phyloP scores from a whole-genome alignment of 2,329 filamentous ascomycete genomes.

The Aspergillus calidoustus region DNA sequence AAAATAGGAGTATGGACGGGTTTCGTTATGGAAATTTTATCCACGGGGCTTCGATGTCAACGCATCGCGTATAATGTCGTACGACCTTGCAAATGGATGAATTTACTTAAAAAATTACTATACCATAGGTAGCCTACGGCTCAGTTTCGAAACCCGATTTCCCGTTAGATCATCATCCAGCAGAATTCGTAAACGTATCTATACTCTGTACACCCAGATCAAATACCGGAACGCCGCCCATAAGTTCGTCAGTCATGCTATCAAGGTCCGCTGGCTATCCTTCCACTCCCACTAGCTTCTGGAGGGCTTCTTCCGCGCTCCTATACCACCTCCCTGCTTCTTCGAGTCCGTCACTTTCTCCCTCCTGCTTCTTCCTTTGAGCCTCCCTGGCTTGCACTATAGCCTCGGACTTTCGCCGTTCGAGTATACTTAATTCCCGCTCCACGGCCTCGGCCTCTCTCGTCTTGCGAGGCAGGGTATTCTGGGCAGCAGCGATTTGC shows the following conservation, averaged over 20 bases:
- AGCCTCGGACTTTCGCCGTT: conserved; percentile 50
- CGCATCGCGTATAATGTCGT: conserved; percentile 46
- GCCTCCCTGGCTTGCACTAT: conserved; percentile 54
- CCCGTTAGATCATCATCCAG: conserved; percentile 10
- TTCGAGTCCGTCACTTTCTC: conserved; percentile 52
- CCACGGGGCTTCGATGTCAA: conserved; percentile 41
- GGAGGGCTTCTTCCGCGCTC: conserved; percentile 46
- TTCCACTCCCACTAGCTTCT: conserved; percentile 42
- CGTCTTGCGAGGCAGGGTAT: conserved; percentile 47
- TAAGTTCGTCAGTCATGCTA: conserved; percentile 29
- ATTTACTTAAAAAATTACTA: conserved; percentile 35
- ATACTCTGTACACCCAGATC: conserved; percentile 18
- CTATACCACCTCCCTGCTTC: conserved; percentile 53
- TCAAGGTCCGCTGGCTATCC: not conserved
- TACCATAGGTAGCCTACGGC: conserved; percentile 38
- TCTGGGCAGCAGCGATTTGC: conserved; percentile 50
- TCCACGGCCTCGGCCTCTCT: conserved; percentile 52
- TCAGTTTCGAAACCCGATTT: conserved; percentile 39
- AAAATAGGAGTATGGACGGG: conserved; percentile 44
- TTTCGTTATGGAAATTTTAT: conserved; percentile 40
- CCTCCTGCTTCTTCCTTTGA: conserved; percentile 48
- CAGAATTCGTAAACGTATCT: not conserved
- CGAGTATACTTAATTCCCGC: conserved; percentile 47
- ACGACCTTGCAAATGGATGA: conserved; percentile 44
- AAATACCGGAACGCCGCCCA: conserved; percentile 28